Conservation (phyloP, 23 red algal genomes). For the Agarophyton chilense region DNA sequence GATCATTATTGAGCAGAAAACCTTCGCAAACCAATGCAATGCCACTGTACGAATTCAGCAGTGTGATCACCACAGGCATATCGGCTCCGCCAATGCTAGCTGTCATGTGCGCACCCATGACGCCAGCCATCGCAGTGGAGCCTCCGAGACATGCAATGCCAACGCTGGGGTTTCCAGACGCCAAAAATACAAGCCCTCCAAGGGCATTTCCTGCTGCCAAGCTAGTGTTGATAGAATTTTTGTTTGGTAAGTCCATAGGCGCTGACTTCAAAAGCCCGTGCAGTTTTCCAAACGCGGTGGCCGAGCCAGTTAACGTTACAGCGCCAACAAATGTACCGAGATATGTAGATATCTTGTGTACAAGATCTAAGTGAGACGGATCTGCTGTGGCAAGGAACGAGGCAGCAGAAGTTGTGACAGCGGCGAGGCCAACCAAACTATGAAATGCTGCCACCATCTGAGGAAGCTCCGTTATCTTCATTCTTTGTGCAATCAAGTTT, state of each 20-base stretch:
- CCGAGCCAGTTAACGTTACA: conserved; percentile 75
- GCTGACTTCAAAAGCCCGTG: conserved; percentile 61
- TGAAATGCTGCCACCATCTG: conserved; percentile 82
- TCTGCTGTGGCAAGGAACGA: conserved; percentile 73
- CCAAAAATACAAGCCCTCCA: conserved; percentile 52
- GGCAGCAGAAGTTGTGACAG: conserved; percentile 68
- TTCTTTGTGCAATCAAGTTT: conserved; percentile 30
- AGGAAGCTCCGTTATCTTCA: conserved; percentile 79
- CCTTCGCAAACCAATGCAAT: conserved; percentile 71
- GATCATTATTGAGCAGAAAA: conserved; percentile 78
- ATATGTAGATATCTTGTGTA: conserved; percentile 64
- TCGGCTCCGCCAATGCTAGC: conserved; percentile 72
- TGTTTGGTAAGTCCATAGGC: conserved; percentile 51
- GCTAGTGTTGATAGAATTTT: conserved; percentile 65
- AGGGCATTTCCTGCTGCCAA: conserved; percentile 55
- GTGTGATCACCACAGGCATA: conserved; percentile 75
- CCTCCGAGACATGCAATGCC: conserved; percentile 50
- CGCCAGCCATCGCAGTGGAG: conserved; percentile 72
- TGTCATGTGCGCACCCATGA: conserved; percentile 71
- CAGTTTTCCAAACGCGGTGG: conserved; percentile 75
- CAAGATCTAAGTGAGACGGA: conserved; percentile 52
- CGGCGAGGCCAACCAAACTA: conserved; percentile 74
- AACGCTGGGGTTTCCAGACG: conserved; percentile 56
- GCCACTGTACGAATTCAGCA: conserved; percentile 74
- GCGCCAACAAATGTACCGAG: conserved; percentile 75